These are phyloP conservation scores for Aspergillus flavus DNA, from an alignment of 2,329 filamentous ascomycete genomes.

Conservation along the genomic window DNA sequence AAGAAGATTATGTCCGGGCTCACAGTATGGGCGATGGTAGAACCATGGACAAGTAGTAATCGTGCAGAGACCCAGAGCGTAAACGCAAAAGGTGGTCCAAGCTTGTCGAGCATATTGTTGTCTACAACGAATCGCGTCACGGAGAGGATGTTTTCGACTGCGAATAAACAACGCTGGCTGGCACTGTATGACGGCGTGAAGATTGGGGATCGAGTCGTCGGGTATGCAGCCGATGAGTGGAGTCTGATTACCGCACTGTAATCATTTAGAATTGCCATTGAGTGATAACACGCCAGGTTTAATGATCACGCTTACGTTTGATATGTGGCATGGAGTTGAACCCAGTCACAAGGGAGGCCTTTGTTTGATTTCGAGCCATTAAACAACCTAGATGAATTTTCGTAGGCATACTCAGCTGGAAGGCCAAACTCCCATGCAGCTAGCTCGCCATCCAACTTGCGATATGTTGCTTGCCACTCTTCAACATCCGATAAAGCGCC, in stretches of 20 bases:
- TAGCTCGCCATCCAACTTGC: constrained; percentile 78
- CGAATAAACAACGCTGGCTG: constrained; percentile 77
- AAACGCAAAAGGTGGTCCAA: constrained; percentile 90
- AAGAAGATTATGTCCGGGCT: constrained; percentile 79
- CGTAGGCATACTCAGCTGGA: constrained; percentile 73
- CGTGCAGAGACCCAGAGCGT: constrained; percentile 90
- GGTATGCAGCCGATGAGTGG: constrained; percentile 90
- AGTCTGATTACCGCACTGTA: constrained; percentile 76
- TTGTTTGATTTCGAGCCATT: constrained; percentile 66
- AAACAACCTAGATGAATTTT: constrained; percentile 77
- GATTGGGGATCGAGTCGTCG: constrained; percentile 82
- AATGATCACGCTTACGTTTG: constrained; percentile 63
- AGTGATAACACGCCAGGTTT: neutral
- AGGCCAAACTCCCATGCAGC: constrained; percentile 82
- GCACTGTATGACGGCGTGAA: constrained; percentile 89
- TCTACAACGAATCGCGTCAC: constrained; percentile 77
- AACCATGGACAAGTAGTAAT: constrained; percentile 84
- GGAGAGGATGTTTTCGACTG: constrained; percentile 79
- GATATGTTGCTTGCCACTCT: constrained; percentile 84
- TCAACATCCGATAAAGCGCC: constrained; percentile 82
- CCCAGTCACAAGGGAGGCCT: constrained; percentile 76
- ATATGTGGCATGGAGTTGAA: constrained; percentile 89
- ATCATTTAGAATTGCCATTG: neutral
- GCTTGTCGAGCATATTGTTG: constrained; percentile 73
- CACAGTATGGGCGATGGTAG: constrained; percentile 81